Evolutionary conservation across 2,329 filamentous ascomycete genomes (phyloP).

Genomic region (Emergomyces orientalis): DNA sequence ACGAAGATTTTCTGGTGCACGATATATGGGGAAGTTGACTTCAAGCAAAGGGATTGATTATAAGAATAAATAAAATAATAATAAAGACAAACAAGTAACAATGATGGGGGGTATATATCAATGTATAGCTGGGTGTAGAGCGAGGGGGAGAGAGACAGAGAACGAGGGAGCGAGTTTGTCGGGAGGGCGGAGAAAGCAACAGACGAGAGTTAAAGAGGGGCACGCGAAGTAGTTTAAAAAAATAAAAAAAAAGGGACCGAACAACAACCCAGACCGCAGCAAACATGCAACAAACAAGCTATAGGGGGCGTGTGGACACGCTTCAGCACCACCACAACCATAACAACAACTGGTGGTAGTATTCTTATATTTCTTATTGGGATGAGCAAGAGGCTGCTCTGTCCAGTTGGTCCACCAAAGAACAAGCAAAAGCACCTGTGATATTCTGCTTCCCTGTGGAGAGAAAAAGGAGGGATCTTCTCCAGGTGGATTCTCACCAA

Average conservation of each 20-base stretch:
- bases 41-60: too few relatives aligned
- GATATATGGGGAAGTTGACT: too few relatives aligned
- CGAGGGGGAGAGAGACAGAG: too few relatives aligned
- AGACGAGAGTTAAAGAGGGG: not conserved
- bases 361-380: not conserved
- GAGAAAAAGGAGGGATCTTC: not conserved
- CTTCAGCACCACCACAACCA: too few relatives aligned
- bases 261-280: not conserved
- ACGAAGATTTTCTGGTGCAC: too few relatives aligned
- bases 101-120: not conserved
- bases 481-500: not conserved
- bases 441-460: not conserved
- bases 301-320: too few relatives aligned
- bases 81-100: not conserved
- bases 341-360: too few relatives aligned
- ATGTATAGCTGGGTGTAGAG: too few relatives aligned
- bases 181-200: not conserved
- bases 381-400: not conserved
- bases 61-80: too few relatives aligned
- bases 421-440: not conserved
- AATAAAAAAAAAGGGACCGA: not conserved
- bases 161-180: too few relatives aligned
- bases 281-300: not conserved
- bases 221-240: not conserved
- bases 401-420: not conserved